Evolutionary conservation across 2,329 filamentous ascomycete genomes (phyloP), one percentile per base, ranked within the genome.

Genomic region (Monilinia laxa): DNA sequence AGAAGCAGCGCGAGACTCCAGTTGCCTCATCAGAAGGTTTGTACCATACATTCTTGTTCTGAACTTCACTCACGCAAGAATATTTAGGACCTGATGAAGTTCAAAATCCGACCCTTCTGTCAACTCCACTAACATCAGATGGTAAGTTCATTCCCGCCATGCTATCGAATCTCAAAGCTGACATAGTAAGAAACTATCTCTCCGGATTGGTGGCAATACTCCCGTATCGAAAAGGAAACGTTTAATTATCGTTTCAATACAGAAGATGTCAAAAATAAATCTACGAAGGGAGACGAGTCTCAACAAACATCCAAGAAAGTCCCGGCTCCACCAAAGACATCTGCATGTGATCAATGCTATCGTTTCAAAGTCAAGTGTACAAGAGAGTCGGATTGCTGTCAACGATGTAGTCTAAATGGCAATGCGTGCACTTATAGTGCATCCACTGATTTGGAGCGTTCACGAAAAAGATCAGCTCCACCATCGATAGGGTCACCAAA

Each of bases 321-420:
- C 28, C 10, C 53, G 4, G 40, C 12, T 42, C 12, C 12, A 16
- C 12, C 40, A 5, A 55, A 55, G 28, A 55, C 53, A n/a, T 55
- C 53, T 31, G 53, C 53, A n/a, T 55, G 53, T n/a, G 53, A 55
- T 55, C 53, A 55, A 55, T 55, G 53, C 20, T 55, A 55, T 12
- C 28, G 53, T 20, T 55, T 55, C 14, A 55, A 55, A 35, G 53
- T 55, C 28, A 55, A 55, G n/a, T 55, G 53, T 55, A 55, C 53
- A 35, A 55, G 53, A 35, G 53, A 55, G 53, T 25, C 53, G 31
- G 53, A 55, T 38, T 55, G 53, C 18, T 55, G 53, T 6, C 53
- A 55, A 12, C 1, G 53, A n/a, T 55, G 53, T 55, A 55, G 53
- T 35, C 20, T 55, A n/a, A 55, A 20, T 35, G 53, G 53, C n/a